A percentile compares a stretch with the other conserved stretches of the same genome.
Conservation (phyloP, 192 early-diverging fungal species). For the Coemansia sp. region DNA sequence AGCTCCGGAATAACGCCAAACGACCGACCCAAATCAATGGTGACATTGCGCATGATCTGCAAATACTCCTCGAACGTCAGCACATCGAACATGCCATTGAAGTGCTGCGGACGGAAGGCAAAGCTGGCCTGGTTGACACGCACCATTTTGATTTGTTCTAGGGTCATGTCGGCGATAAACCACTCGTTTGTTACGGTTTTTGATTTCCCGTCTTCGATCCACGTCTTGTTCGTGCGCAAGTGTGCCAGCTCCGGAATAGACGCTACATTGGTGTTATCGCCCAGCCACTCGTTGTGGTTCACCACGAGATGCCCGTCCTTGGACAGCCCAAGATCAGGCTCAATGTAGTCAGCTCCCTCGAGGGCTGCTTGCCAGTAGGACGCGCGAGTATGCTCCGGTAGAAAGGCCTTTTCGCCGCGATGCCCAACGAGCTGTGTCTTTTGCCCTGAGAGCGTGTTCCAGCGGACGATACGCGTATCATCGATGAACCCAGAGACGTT, state of each 20-base stretch:
- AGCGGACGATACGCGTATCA: constrained; percentile 8
- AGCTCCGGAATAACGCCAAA: constrained; percentile 52
- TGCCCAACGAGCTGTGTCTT: constrained; percentile 39
- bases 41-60: constrained; percentile 39
- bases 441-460: constrained; percentile 38
- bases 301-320: constrained; percentile 51
- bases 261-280: constrained; percentile 37
- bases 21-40: constrained; percentile 20
- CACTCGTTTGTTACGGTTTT: constrained; percentile 32
- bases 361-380: constrained; percentile 54
- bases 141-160: constrained; percentile 31
- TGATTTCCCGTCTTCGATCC: constrained; percentile 12
- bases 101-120: constrained; percentile 40
- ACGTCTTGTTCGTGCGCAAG: constrained; percentile 31
- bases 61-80: constrained; percentile 53
- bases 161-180: constrained; percentile 51
- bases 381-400: constrained; percentile 49
- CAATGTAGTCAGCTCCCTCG: constrained; percentile 49
- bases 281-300: constrained; percentile 53
- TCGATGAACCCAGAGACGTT: constrained; percentile 6
- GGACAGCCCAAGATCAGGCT: constrained; percentile 48
- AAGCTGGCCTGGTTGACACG: constrained; percentile 34
- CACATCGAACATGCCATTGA: constrained; percentile 38
- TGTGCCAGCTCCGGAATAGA: constrained; percentile 23
- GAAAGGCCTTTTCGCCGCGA: constrained; percentile 54